Evolutionary conservation across 2,329 filamentous ascomycete species (phyloP), one percentile per base, ranked within the genome.

Genomic region (Colletotrichum sp.): DNA sequence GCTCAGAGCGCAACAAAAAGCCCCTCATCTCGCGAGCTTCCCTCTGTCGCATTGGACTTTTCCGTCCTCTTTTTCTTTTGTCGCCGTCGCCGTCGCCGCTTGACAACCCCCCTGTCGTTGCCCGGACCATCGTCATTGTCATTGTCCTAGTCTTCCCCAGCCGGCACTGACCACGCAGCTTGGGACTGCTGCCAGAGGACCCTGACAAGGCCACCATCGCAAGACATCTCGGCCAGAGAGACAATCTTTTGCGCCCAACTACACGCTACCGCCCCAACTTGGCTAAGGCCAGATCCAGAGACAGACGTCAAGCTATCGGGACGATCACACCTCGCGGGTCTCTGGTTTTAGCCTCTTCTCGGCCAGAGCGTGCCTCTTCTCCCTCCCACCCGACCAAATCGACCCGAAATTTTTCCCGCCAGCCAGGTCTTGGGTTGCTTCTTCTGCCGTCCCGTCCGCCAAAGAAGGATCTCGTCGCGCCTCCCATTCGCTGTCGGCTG

Each of bases 1-100:
- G 70, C 59, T 76, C 74, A 52, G 43, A 76, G 48, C 74, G 70
- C 73, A 71, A 68, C 74, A 76, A 76, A 75, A 76, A 65, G 74
- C 74, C 69, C 68, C 71, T 69, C 74, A 55, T 69, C 64, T 76
- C 63, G 59, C 64, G 57, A 68, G 39, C 39, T 61, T 26, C 68
- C 36, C 43, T 60, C 32, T n/a, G 21, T 52, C 39, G 61, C 61
- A 57, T 30, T 26, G 34, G 59, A 21, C 36, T 36, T 68, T 30
- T 28, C 68, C 28, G 63, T 75, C 43, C 64, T 68, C n/a, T 65
- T 59, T 28, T 21, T 26, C 60, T 55, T 36, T 48, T 57, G 60
- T 70, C 67, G 68, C 39, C 14, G 59, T 57, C 71, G 18, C 30
- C 43, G 24, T 73, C 63, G 52, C 34, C 12, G 30, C 28, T 28